Percentiles rank a stretch among this genome's conserved stretches.
phyloP scores from a whole-genome alignment of 1,284 basidiomycete genomes.

The Ceratobasidium sp. region DNA sequence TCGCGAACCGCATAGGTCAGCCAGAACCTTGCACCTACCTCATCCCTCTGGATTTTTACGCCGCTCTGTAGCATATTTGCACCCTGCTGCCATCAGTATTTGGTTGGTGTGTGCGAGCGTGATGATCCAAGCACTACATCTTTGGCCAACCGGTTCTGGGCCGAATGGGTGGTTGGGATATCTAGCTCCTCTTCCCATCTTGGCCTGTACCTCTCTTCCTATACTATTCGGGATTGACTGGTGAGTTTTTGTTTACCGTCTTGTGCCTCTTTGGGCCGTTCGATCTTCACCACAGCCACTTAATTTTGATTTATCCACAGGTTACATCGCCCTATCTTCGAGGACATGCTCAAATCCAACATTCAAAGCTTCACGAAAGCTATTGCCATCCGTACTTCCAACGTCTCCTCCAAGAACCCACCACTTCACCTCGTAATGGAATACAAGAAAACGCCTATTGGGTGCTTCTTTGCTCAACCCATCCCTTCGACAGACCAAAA shows the following conservation, averaged over 20 bases:
- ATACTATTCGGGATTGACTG: conserved; percentile 34
- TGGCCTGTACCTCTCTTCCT: conserved; percentile 26
- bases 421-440: conserved; percentile 28
- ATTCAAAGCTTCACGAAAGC: conserved; percentile 20
- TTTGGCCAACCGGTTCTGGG: conserved; percentile 27
- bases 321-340: conserved; percentile 32
- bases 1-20: conserved; percentile 50
- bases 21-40: neutral
- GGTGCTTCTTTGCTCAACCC: conserved; percentile 5
- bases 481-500: neutral
- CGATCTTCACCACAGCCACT: neutral
- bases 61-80: conserved; percentile 3
- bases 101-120: conserved; percentile 24
- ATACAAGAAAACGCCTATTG: conserved; percentile 33
- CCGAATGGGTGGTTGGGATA: conserved; percentile 26
- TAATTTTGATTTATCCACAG: neutral
- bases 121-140: conserved; percentile 24
- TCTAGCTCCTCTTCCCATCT: conserved; percentile 11
- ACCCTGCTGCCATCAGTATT: conserved; percentile 13
- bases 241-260: neutral
- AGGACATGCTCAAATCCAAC: conserved; percentile 20
- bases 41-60: neutral
- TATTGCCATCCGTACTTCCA: neutral
- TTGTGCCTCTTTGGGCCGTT: too few relatives aligned
- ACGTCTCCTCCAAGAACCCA: neutral